Evolutionary conservation across 1,284 basidiomycete genomes (phyloP), one percentile per base, ranked within the genome.

Genomic region (Apiotrichum gamsii): DNA sequence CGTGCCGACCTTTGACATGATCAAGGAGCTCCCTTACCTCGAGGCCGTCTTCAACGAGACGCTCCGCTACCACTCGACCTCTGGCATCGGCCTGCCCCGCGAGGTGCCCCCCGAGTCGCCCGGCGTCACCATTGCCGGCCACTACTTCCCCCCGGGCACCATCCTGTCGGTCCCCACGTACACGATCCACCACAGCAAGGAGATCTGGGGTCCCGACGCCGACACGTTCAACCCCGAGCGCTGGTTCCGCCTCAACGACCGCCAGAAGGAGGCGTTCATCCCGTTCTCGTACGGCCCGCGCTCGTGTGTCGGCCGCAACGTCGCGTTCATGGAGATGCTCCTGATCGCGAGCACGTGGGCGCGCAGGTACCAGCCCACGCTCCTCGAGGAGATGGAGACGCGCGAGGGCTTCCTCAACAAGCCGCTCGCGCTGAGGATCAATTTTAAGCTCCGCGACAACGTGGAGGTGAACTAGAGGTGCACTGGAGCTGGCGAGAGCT

Each of bases 41-140:
- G 80, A 87, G 43, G 86, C 85, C 0, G 85, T 84, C 67, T 84
- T 91, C 72, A 82, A 83, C 67, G 89, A 91, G 70, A 83, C 78
- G 6, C 76, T 94, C 29, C 82, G 90, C 11, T 67, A 85, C 34
- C 87, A 91, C 74, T 84, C 86, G 5, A 89, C 76, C 14, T 73
- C 70, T 3, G 80, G 83, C 3, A 77, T 90, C 41, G 90, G 90
- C 21, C 80, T 94, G 19, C 84, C 87, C n/a, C 82, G 87, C 34
- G 57, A 85, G 45, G 81, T 82, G 8, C 84, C 86, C 20, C 32
- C 42, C 45, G 52, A 50, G 25, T 51, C 49, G 15, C 43, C 45
- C 19, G 52, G 52, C 19, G 52, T 46, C 32, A 54, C 42, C 32
- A 48, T 54, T 40, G 14, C 6, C 25, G 52, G 52, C 46, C 49